These are phyloP conservation scores for Alternaria sp. DNA, from an alignment of 2,329 filamentous ascomycete genomes.

Conservation along the genomic window DNA sequence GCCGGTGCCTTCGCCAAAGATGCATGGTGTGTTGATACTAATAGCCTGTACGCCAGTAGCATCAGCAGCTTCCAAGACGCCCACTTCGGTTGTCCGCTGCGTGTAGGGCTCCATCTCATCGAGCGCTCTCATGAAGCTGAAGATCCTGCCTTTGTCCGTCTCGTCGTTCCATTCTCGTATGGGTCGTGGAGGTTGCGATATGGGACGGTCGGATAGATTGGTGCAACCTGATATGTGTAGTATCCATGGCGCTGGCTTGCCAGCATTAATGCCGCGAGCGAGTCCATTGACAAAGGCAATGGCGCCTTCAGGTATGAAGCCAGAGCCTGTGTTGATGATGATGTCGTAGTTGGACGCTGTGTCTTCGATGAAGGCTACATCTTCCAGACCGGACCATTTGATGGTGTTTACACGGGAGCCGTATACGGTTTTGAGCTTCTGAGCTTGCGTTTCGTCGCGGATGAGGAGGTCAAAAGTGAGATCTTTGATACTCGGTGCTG, in stretches of 20 bases:
- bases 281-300: constrained; percentile 24
- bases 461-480: constrained; percentile 20
- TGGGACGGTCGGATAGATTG: constrained; percentile 15
- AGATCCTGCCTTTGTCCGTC: constrained; percentile 7
- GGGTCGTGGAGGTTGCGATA: constrained; percentile 8
- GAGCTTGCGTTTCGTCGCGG: constrained; percentile 12
- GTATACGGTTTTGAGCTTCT: constrained; percentile 11
- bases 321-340: constrained; percentile 22
- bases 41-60: constrained; percentile 18
- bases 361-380: constrained; percentile 14
- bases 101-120: constrained; percentile 14
- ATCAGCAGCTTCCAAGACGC: constrained; percentile 12
- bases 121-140: constrained; percentile 14
- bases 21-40: constrained; percentile 20
- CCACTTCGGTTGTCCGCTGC: constrained; percentile 22
- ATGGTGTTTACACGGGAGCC: constrained; percentile 16
- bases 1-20: constrained; percentile 25
- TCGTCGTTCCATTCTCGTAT: constrained; percentile 24
- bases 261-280: constrained; percentile 12
- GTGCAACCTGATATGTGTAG: constrained; percentile 24
- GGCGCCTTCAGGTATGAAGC: constrained; percentile 18
- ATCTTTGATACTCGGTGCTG: constrained; percentile 6
- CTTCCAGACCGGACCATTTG: constrained; percentile 17
- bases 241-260: constrained; percentile 16
- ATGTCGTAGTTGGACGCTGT: constrained; percentile 23